Percentiles rank a stretch among this genome's conserved stretches.
Conservation (phyloP, 2,329 filamentous ascomycete species). For the Epichloe uncinata region DNA sequence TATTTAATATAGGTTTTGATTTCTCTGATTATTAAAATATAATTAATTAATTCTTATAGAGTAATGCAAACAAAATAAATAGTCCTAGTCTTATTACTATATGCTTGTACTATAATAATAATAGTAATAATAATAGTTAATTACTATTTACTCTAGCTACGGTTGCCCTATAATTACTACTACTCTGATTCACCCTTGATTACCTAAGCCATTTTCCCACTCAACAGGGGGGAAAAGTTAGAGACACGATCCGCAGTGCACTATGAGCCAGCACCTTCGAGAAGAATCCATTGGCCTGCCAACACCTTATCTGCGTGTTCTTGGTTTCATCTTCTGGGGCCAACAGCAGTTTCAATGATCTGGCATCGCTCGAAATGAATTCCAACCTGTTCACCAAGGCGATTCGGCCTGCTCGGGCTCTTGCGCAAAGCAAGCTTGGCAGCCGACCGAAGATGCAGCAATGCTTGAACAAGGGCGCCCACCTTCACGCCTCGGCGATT, state of each 20-base stretch:
- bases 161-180: too few relatives aligned
- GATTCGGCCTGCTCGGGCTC: slow-evolving; percentile 30
- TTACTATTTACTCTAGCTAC: too few relatives aligned
- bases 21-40: too few relatives aligned
- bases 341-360: slow-evolving; percentile 15
- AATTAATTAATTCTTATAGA: too few relatives aligned
- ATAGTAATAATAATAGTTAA: too few relatives aligned
- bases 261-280: slow-evolving; percentile 2
- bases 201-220: too few relatives aligned
- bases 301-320: neutral
- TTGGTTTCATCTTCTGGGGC: neutral
- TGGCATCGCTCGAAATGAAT: slow-evolving; percentile 28
- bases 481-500: slow-evolving; percentile 20
- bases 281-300: slow-evolving; percentile 4
- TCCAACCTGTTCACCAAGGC: slow-evolving; percentile 33
- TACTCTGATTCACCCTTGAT: too few relatives aligned
- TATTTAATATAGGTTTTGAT: too few relatives aligned
- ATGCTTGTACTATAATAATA: too few relatives aligned
- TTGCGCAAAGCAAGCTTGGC: slow-evolving; percentile 30
- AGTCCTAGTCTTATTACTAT: too few relatives aligned
- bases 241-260: neutral
- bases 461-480: slow-evolving; percentile 24
- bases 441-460: slow-evolving; percentile 26
- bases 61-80: too few relatives aligned
- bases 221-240: neutral